Conservation (phyloP, 352 stramenopile species). For the Globisporangium nagaii region DNA sequence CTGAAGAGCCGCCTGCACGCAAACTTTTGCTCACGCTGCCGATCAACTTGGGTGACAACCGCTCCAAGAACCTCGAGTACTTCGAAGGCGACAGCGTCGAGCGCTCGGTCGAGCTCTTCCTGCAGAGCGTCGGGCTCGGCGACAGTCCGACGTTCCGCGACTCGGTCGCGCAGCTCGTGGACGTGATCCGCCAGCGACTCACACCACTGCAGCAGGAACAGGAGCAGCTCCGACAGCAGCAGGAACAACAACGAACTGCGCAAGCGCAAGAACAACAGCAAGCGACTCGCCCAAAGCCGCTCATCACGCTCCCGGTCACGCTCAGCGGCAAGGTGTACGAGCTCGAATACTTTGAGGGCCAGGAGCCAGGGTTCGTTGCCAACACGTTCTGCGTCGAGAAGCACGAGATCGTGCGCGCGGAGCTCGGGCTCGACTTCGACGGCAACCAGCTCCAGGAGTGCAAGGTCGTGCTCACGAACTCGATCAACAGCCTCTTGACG, state of each 20-base stretch:
- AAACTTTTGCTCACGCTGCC: constrained; percentile 36
- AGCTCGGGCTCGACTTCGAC: constrained; percentile 51
- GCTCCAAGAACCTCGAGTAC: constrained; percentile 46
- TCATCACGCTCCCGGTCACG: constrained; percentile 58
- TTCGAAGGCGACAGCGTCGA: constrained; percentile 71
- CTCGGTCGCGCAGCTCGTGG: constrained; percentile 35
- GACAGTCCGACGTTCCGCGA: constrained; percentile 31
- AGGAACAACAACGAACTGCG: constrained; percentile 11
- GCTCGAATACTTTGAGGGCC: constrained; percentile 61
- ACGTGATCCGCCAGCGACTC: constrained; percentile 31
- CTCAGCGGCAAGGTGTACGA: constrained; percentile 46
- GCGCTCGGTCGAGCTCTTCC: constrained; percentile 59
- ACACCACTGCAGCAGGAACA: constrained; percentile 10
- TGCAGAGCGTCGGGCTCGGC: constrained; percentile 39
- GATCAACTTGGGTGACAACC: constrained; percentile 48
- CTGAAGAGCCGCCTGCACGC: constrained; percentile 5
- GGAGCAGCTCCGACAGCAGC: constrained; percentile 7
- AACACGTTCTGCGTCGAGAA: constrained; percentile 75
- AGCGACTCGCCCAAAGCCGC: constrained; percentile 11
- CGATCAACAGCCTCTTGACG: constrained; percentile 5
- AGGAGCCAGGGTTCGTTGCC: constrained; percentile 47
- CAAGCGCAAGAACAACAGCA: background rate
- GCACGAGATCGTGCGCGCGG: constrained; percentile 42
- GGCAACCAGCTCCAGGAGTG: constrained; percentile 56
- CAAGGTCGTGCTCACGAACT: constrained; percentile 40